Conservation (phyloP, 768 basidiomycete genomes). For the Mrakia gelida region DNA sequence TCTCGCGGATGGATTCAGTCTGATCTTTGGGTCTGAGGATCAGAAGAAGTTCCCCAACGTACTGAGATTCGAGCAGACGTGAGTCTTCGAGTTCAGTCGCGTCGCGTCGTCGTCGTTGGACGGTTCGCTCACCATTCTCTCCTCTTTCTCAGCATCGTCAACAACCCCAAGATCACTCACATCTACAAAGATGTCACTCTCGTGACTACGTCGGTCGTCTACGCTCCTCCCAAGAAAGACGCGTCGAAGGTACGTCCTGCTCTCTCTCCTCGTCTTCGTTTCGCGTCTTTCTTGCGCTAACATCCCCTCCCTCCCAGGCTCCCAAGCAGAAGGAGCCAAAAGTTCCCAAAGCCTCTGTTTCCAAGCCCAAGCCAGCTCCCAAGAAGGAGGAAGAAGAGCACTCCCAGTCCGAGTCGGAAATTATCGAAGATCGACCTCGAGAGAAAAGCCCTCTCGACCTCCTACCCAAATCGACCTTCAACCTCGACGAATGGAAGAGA, state of each 20-base stretch:
- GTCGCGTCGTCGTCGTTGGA: too few species aligned
- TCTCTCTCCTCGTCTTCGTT: too few species aligned
- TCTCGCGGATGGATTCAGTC: slow-evolving; percentile 46
- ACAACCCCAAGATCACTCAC: slow-evolving; percentile 71
- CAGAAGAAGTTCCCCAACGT: slow-evolving; percentile 60
- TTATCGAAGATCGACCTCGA: too few species aligned
- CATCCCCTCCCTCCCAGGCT: background rate
- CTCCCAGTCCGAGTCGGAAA: too few species aligned
- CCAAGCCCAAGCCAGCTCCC: too few species aligned
- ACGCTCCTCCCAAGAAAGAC: slow-evolving; percentile 55
- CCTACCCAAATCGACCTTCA: too few species aligned
- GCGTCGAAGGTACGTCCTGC: background rate
- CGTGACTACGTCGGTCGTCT: slow-evolving; percentile 60
- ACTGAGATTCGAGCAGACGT: slow-evolving; percentile 79
- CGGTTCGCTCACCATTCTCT: too few species aligned
- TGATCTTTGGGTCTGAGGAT: slow-evolving; percentile 25
- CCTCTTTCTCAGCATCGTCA: slow-evolving; percentile 51
- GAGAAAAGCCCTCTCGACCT: background rate
- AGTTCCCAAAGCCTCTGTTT: too few species aligned
- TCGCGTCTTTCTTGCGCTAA: too few species aligned
- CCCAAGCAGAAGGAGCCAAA: too few species aligned
- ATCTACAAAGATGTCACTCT: slow-evolving; percentile 56
- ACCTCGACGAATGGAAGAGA: too few species aligned
- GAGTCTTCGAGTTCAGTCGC: slow-evolving; percentile 24
- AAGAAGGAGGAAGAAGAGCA: too few species aligned